Conservation (phyloP, 2,329 filamentous ascomycete species). For the Trichoderma sp. region DNA sequence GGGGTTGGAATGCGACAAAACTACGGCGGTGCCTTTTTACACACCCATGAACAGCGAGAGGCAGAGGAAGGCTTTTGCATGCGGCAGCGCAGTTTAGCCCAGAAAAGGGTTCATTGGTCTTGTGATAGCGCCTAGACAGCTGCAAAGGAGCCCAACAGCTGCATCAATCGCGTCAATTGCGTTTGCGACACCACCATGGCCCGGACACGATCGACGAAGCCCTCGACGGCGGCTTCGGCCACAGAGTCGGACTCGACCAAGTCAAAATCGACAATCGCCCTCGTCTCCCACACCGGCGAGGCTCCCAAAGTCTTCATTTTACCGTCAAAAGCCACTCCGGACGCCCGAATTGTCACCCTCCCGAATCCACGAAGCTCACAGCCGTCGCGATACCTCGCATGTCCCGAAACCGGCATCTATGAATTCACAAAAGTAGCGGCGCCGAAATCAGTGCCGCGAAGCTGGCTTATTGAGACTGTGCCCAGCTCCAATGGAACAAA, state of each 20-base stretch:
- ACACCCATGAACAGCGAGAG: not conserved
- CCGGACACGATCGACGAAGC: slow-evolving; percentile 54
- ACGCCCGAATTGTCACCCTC: slow-evolving; percentile 62
- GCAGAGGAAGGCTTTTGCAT: not conserved
- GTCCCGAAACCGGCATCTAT: slow-evolving; percentile 64
- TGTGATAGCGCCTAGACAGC: not conserved
- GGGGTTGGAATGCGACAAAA: slow-evolving; percentile 9
- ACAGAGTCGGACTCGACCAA: slow-evolving; percentile 36
- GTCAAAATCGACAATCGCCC: slow-evolving; percentile 12
- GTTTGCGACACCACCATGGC: slow-evolving; percentile 49
- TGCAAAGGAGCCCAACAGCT: not conserved
- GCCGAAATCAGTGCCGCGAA: slow-evolving; percentile 58
- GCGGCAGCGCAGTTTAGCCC: not conserved
- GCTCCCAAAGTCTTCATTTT: slow-evolving; percentile 64
- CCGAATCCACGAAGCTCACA: slow-evolving; percentile 60
- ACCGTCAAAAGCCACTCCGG: slow-evolving; percentile 56
- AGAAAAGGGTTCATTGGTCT: not conserved
- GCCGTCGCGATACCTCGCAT: slow-evolving; percentile 64
- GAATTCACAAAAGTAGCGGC: slow-evolving; percentile 65
- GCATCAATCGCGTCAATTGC: not conserved
- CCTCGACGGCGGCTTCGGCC: slow-evolving; percentile 35
- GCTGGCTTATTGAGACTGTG: slow-evolving; percentile 61
- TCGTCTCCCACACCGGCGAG: slow-evolving; percentile 37
- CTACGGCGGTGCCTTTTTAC: not conserved
- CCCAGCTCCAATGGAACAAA: slow-evolving; percentile 31